Evolutionary conservation across 345 rosid genomes (phyloP), one percentile per base, ranked within the genome.

Genomic region (Physaria fendleri): DNA sequence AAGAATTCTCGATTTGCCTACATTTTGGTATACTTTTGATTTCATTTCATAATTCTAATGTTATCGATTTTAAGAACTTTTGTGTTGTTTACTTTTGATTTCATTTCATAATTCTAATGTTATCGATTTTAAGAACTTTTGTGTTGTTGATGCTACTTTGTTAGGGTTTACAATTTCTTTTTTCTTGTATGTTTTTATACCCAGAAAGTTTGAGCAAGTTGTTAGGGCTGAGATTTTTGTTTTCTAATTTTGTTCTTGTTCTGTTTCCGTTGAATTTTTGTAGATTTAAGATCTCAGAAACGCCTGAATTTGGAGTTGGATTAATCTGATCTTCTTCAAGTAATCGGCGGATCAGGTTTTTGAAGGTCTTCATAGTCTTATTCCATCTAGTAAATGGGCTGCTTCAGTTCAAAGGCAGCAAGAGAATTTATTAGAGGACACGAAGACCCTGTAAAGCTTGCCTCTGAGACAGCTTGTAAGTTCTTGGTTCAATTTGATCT

Each of bases 401-500:
- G 99, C 73, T 85, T 90, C 77, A 74, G 79, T 4, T 90, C 99
- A 13, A 90, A 76, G 59, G 84, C 63, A 52, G 71, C 78, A 45
- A 85, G 73, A 72, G 82, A 84, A 62, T 78, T 68, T 52, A 88
- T 68, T 52, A 88, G 87, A 22, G 99, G 97, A 64, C 85, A 85
- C 27, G 95, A 87, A 77, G 88, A 90, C 74, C 99, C 97, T 4
- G 69, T 84, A 3, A 71, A 63, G 44, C 96, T 94, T 60, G 87
- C 99, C 74, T 85, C 96, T 0, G 83, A 94, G 75, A 90, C 99
- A 43, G 92, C 97, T 22, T 94, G 99, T 94, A 66, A 82, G 90
- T 20, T 32, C 25, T 33, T 4, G 15, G 7, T 37, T 25, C 16
- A 10, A 15, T 56, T 39, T 4, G 12, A 20, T 27, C 12, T 39